Percentiles rank a stretch among this genome's conserved stretches.
phyloP scores from a whole-genome alignment of 2,329 filamentous ascomycete species.

The Dactylonectria macrodidyma region DNA sequence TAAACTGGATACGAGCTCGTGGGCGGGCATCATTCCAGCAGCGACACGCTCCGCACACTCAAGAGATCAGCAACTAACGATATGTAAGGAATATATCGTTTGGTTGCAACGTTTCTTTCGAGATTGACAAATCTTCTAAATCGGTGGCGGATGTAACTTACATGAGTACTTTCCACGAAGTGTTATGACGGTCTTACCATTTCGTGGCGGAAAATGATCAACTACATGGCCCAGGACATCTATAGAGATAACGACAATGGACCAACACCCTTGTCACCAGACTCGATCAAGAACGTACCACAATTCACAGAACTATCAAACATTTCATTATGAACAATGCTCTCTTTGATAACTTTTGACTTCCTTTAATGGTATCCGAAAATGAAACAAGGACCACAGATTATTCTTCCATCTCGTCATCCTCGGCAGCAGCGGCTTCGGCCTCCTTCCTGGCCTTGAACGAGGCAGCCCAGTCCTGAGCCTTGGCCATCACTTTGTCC shows the following conservation, averaged over 20 bases:
- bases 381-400: slow-evolving; percentile 30
- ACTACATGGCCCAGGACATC: no score
- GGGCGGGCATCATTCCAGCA: neutral
- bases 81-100: neutral
- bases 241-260: neutral
- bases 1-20: slow-evolving; percentile 14
- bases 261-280: neutral
- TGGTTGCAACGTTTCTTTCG: slow-evolving; percentile 4
- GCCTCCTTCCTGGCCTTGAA: slow-evolving; percentile 63
- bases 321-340: slow-evolving; percentile 10
- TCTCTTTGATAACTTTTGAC: slow-evolving; percentile 41
- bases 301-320: slow-evolving; percentile 14
- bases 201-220: no score
- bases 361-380: slow-evolving; percentile 45
- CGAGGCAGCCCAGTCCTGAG: slow-evolving; percentile 77
- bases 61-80: neutral
- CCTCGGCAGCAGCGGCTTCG: slow-evolving; percentile 49
- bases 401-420: slow-evolving; percentile 56
- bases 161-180: no score
- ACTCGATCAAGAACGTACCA: neutral
- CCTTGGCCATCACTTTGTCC: slow-evolving; percentile 79
- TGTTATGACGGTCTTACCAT: no score
- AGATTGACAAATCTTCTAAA: neutral
- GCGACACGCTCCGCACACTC: neutral
- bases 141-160: slow-evolving; percentile 1